Percentiles rank a stretch among this genome's conserved stretches.
These are phyloP conservation scores for Bipolaris victoriae DNA, from an alignment of 2,329 filamentous ascomycete genomes.

Conservation along the genomic window DNA sequence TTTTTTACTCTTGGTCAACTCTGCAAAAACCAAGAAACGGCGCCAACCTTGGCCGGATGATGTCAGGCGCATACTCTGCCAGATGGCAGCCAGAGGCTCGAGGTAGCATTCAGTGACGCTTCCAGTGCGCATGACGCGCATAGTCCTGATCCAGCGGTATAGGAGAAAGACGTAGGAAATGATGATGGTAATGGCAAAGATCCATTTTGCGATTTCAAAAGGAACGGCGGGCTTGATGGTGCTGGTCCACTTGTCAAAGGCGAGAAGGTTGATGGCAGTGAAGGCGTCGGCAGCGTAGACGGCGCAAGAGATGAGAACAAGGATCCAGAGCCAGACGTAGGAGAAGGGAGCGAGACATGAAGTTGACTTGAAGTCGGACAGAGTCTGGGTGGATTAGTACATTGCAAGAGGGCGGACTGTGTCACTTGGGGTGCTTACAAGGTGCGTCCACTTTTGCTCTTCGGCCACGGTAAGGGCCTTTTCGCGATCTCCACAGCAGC, in stretches of 20 bases:
- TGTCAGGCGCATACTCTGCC: slow-evolving; percentile 81
- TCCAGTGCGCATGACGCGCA: slow-evolving; percentile 80
- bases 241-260: slow-evolving; percentile 87
- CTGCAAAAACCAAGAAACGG: slow-evolving; percentile 89
- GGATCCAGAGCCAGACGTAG: slow-evolving; percentile 84
- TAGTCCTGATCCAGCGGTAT: slow-evolving; percentile 80
- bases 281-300: slow-evolving; percentile 93
- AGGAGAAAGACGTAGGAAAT: slow-evolving; percentile 82
- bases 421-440: slow-evolving; percentile 63
- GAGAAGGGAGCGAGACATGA: slow-evolving; percentile 79
- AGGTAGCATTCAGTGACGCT: slow-evolving; percentile 92
- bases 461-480: slow-evolving; percentile 50
- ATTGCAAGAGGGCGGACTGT: neutral
- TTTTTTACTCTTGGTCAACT: slow-evolving; percentile 89
- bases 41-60: slow-evolving; percentile 76
- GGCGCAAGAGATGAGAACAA: slow-evolving; percentile 76
- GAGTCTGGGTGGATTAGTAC: slow-evolving; percentile 48
- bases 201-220: slow-evolving; percentile 85
- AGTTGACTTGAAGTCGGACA: slow-evolving; percentile 79
- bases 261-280: slow-evolving; percentile 88
- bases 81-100: slow-evolving; percentile 81
- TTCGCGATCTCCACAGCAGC: slow-evolving; percentile 48
- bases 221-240: slow-evolving; percentile 79
- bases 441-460: slow-evolving; percentile 81
- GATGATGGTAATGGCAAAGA: slow-evolving; percentile 92